Evolutionary conservation across 1,284 basidiomycete genomes (phyloP).

Genomic region (Ustilago xerochloae): DNA sequence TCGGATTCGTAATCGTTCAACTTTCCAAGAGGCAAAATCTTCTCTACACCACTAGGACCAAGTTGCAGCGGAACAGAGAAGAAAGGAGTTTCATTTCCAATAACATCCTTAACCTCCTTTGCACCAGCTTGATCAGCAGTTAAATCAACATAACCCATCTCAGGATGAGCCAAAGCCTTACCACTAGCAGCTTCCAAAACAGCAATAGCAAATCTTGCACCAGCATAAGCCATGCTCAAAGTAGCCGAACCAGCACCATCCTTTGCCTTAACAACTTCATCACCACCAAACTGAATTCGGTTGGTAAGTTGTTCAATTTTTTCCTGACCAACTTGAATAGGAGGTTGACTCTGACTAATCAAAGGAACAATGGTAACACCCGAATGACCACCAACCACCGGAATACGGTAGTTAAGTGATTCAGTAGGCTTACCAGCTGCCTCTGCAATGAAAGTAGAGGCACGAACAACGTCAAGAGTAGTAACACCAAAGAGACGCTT

Average conservation of each 20-base stretch:
- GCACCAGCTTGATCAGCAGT: slow-evolving; percentile 57
- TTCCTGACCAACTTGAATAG: slow-evolving; percentile 55
- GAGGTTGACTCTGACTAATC: slow-evolving; percentile 78
- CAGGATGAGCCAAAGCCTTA: slow-evolving; percentile 51
- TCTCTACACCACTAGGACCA: slow-evolving; percentile 71
- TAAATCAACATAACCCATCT: slow-evolving; percentile 66
- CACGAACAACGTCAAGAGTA: slow-evolving; percentile 95
- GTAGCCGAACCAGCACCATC: slow-evolving; percentile 90
- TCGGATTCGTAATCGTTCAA: slow-evolving; percentile 71
- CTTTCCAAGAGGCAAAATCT: slow-evolving; percentile 72
- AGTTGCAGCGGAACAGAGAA: slow-evolving; percentile 66
- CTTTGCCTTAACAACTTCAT: slow-evolving; percentile 89
- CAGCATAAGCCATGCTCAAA: slow-evolving; percentile 87
- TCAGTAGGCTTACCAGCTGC: slow-evolving; percentile 77
- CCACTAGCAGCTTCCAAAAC: slow-evolving; percentile 63
- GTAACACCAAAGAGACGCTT: slow-evolving; percentile 88
- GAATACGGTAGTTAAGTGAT: slow-evolving; percentile 73
- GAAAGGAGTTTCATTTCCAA: slow-evolving; percentile 62
- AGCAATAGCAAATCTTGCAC: slow-evolving; percentile 62
- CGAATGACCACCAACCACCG: slow-evolving; percentile 95
- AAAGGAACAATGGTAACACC: slow-evolving; percentile 96
- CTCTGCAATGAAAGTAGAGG: slow-evolving; percentile 92
- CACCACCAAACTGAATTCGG: slow-evolving; percentile 91
- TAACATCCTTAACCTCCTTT: slow-evolving; percentile 55
- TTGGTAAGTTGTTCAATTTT: slow-evolving; percentile 78